phyloP scores from a whole-genome alignment of 2,329 filamentous ascomycete species.

The Xylaria sp. region DNA sequence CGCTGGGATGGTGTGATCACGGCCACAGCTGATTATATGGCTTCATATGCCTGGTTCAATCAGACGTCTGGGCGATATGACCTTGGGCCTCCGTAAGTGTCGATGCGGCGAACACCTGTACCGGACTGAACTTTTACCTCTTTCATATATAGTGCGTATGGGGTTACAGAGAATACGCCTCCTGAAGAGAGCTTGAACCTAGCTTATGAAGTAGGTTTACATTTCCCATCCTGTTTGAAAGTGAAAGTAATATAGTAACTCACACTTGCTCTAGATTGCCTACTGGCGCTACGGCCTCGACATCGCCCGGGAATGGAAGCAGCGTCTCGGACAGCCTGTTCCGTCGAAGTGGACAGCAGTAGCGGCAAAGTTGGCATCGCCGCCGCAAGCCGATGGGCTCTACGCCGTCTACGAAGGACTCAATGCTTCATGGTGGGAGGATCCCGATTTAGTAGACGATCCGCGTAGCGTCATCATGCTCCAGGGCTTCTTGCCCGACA shows the following conservation, averaged over 20 bases:
- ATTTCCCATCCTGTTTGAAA: too few relatives aligned
- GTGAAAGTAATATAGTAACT: neutral
- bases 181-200: constrained; percentile 60
- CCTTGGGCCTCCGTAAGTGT: constrained; percentile 57
- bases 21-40: constrained; percentile 49
- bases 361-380: constrained; percentile 55
- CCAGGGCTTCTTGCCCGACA: constrained; percentile 57
- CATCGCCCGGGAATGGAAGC: constrained; percentile 57
- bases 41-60: constrained; percentile 50
- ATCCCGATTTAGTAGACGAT: constrained; percentile 53
- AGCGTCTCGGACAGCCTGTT: constrained; percentile 52
- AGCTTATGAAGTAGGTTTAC: constrained; percentile 55
- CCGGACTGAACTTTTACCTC: too few relatives aligned
- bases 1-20: constrained; percentile 47
- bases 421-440: constrained; percentile 56
- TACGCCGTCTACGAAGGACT: constrained; percentile 62
- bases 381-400: constrained; percentile 55
- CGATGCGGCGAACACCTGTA: too few relatives aligned
- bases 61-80: constrained; percentile 49
- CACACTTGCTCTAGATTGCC: constrained; percentile 45
- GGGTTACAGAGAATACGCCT: constrained; percentile 62
- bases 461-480: constrained; percentile 60
- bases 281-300: constrained; percentile 64
- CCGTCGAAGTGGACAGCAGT: constrained; percentile 57
- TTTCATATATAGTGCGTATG: constrained; percentile 53